Conservation (phyloP, 202 grass and related monocot genomes). For the Setaria viridis region DNA sequence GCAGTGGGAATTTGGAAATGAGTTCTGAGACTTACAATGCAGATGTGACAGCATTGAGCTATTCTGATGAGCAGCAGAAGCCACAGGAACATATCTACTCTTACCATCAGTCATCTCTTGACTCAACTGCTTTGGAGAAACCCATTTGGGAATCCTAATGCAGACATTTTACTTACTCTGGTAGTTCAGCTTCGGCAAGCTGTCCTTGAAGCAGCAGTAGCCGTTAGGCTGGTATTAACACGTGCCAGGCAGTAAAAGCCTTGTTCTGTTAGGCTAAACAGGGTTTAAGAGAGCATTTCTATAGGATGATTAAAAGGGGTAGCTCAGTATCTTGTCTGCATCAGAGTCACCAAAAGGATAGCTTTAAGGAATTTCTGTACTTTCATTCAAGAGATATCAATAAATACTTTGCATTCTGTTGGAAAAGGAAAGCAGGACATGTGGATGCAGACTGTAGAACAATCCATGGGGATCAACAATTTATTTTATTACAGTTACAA, state of each 20-base stretch:
- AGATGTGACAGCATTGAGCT: constrained; percentile 51
- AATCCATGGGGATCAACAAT: background rate
- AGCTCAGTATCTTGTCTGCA: background rate
- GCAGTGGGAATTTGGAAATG: constrained; percentile 52
- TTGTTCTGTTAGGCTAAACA: constrained; percentile 10
- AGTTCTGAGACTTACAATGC: constrained; percentile 51
- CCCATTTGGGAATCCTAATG: constrained; percentile 59
- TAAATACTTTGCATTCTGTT: constrained; percentile 43
- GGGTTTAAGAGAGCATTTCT: constrained; percentile 16
- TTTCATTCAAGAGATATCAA: constrained; percentile 39
- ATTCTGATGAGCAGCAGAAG: constrained; percentile 60
- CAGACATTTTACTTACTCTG: constrained; percentile 40
- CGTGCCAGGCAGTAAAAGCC: constrained; percentile 25
- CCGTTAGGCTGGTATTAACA: constrained; percentile 34
- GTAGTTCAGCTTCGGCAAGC: constrained; percentile 46
- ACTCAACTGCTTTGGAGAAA: constrained; percentile 54
- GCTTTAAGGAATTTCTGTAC: constrained; percentile 32
- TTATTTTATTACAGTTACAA: background rate
- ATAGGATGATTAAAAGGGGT: constrained; percentile 15
- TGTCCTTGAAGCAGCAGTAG: constrained; percentile 3
- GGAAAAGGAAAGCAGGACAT: background rate
- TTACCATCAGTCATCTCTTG: constrained; percentile 63
- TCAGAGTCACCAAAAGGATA: constrained; percentile 23
- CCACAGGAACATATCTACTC: constrained; percentile 58
- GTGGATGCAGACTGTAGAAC: background rate